These are phyloP conservation scores for Tolypocladium pustulatum DNA, from an alignment of 2,329 filamentous ascomycete species.

Conservation along the genomic window DNA sequence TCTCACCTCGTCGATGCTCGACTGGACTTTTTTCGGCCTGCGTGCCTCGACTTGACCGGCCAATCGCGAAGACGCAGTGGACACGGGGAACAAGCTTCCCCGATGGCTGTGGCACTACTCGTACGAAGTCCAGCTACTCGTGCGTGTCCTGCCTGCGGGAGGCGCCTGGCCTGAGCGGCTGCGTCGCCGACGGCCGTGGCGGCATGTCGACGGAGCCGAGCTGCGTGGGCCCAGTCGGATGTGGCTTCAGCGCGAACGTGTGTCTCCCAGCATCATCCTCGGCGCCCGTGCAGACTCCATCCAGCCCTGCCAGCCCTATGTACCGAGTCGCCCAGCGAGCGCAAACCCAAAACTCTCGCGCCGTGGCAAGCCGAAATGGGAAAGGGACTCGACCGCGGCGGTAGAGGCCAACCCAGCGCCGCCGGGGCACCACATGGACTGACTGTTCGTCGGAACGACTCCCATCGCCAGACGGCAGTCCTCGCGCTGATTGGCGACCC, in stretches of 20 bases:
- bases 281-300: neutral
- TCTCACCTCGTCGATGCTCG: neutral
- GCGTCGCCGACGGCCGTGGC: neutral
- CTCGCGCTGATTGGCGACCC: neutral
- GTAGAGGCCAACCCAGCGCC: neutral
- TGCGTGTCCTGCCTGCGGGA: neutral
- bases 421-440: neutral
- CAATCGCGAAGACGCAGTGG: conserved; percentile 2
- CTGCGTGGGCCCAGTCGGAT: neutral
- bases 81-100: neutral
- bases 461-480: neutral
- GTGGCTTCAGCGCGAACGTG: neutral
- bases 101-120: neutral
- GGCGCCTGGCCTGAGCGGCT: neutral
- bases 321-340: neutral
- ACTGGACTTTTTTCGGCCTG: neutral
- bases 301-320: neutral
- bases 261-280: neutral
- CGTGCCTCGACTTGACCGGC: neutral
- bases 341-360: neutral
- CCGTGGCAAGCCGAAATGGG: neutral
- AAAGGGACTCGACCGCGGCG: neutral
- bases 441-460: neutral
- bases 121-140: no score
- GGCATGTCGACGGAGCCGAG: neutral